Evolutionary conservation across 768 basidiomycete species (phyloP), one percentile per base, ranked within the genome.

Genomic region (Lentinus tigrinus): DNA sequence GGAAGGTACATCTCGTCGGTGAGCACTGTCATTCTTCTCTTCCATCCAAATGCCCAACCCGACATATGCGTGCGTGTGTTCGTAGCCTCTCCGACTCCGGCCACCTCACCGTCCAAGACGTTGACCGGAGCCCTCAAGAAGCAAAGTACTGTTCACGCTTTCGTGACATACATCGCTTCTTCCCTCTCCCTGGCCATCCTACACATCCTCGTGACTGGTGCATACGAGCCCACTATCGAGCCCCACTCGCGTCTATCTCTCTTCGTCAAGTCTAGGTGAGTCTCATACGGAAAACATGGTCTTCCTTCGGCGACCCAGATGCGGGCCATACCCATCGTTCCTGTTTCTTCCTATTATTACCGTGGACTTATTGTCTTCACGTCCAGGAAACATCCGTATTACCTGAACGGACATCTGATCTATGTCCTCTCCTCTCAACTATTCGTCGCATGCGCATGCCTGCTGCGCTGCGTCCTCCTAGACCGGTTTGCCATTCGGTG

Each of bases 191-290:
- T 83, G 10, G 68, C 83, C 0, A 56, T 66, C 0, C 57, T 87
- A 7, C 79, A 88, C 61, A 67, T 77, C 3, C 10, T 71, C 9
- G 69, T 80, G 54, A 70, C 75, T 0, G 70, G 74, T 42, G 60
- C 71, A 3, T 64, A 73, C 48, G 77, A 78, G 56, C 52, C 66
- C 19, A 54, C 63, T 3, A 23, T 58, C 6, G 67, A 67, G 16
- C 70, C 71, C 1, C 79, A 82, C 58, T 67, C 78, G 16, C 75
- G 72, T 39, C 67, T 91, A 6, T 70, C 74, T 0, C 19, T 89
- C 0, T 90, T 91, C 55, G 82, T 88, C 16, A 85, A 84, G 60
- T 90, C 88, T 31, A 85, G 75, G 89, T 88, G 56, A 37, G 78
- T 69, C 3, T 24, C 27, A 24, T 16, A 2, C 27, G 13, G 34